These are phyloP conservation scores for Mortierella sp. DNA, from an alignment of 371 early-diverging fungal species.

Conservation along the genomic window DNA sequence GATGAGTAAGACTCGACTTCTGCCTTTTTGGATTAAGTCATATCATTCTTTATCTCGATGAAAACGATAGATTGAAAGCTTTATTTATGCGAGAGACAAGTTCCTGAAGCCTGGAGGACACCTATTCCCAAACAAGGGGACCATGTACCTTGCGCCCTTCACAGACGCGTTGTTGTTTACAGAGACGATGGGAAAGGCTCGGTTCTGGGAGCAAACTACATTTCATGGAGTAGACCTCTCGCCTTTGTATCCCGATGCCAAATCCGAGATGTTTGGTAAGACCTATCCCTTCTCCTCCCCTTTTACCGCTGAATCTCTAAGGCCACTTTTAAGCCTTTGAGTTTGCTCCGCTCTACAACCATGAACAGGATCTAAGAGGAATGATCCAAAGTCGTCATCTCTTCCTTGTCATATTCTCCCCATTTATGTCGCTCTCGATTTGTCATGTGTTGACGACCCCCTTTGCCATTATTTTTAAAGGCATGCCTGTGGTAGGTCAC, in stretches of 20 bases:
- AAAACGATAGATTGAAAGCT: constrained; percentile 78
- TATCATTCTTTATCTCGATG: constrained; percentile 8
- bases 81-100: constrained; percentile 87
- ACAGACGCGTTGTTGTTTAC: constrained; percentile 86
- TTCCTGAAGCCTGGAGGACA: constrained; percentile 94
- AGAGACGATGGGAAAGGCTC: constrained; percentile 92
- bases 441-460: neutral
- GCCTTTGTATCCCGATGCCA: constrained; percentile 82
- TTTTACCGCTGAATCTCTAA: neutral
- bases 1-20: neutral
- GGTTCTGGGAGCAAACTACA: constrained; percentile 87
- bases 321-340: too few species aligned
- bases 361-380: too few species aligned
- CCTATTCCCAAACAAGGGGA: constrained; percentile 90
- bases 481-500: constrained; percentile 92
- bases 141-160: constrained; percentile 90
- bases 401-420: neutral
- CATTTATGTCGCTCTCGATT: neutral
- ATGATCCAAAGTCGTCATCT: too few species aligned
- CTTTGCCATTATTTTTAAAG: constrained; percentile 17
- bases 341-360: too few species aligned
- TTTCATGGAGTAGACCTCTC: constrained; percentile 96
- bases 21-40: neutral
- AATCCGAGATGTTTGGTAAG: constrained; percentile 86
- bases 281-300: neutral